Conservation (phyloP, 2,329 filamentous ascomycete species). For the Fusarium pseudograminearum region DNA sequence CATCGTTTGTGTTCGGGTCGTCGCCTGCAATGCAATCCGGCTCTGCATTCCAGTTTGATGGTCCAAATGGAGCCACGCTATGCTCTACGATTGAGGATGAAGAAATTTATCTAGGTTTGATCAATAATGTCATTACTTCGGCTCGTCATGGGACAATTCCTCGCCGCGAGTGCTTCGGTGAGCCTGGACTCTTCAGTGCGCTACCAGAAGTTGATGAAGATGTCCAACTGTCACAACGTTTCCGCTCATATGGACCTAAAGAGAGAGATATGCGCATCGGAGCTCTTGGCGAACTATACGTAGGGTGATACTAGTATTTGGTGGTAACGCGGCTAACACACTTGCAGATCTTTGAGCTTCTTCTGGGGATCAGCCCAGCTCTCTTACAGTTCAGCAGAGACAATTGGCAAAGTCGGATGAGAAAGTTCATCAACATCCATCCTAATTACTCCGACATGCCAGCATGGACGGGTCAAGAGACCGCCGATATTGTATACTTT, state of each 20-base stretch:
- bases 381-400: conserved; percentile 52
- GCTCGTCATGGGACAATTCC: background rate
- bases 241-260: conserved; percentile 2
- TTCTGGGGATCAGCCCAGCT: conserved; percentile 47
- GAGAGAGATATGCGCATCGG: conserved; percentile 38
- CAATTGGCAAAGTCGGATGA: conserved; percentile 65
- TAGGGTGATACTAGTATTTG: background rate
- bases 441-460: conserved; percentile 56
- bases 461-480: conserved; percentile 58
- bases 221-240: conserved; percentile 15
- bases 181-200: conserved; percentile 23
- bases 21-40: conserved; percentile 13
- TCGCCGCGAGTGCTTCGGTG: background rate
- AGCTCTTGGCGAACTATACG: conserved; percentile 40
- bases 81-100: conserved; percentile 22
- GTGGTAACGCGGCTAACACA: background rate
- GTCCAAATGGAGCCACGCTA: background rate
- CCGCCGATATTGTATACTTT: conserved; percentile 60
- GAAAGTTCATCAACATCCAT: conserved; percentile 55
- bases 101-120: conserved; percentile 16
- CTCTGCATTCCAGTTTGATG: conserved; percentile 25
- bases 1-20: conserved; percentile 39
- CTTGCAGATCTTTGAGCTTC: conserved; percentile 57
- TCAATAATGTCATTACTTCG: conserved; percentile 19
- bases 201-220: conserved; percentile 27